Percentiles rank a stretch among this genome's conserved stretches.
Conservation (phyloP, 164 flowering plant genomes). For the grape (Vitis vinifera) region ASM3070453v1 NC_081814.1:10559001-10559500, state of each 20-base stretch:
- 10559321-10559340: slow-evolving; percentile 95
- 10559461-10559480: slow-evolving; percentile 94
- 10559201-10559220: slow-evolving; percentile 88
- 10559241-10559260: slow-evolving; percentile 75
- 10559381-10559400: slow-evolving; percentile 92
- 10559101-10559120: slow-evolving; percentile 87
- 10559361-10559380: slow-evolving; percentile 98
- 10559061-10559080: slow-evolving; percentile 83
- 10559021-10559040: slow-evolving; percentile 61
- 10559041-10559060: slow-evolving; percentile 68
- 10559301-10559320: slow-evolving; percentile 93
- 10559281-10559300: slow-evolving; percentile 95
- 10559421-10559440: slow-evolving; percentile 94
- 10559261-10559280: slow-evolving; percentile 97
- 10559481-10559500: slow-evolving; percentile 80
- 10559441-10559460: slow-evolving; percentile 91
- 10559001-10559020: slow-evolving; percentile 54
- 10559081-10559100: slow-evolving; percentile 75
- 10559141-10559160: slow-evolving; percentile 67
- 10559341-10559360: slow-evolving; percentile 95
- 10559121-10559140: slow-evolving; percentile 84
- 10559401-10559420: slow-evolving; percentile 94
- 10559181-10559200: slow-evolving; percentile 94
- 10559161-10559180: slow-evolving; percentile 77
- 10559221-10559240: slow-evolving; percentile 80